These are phyloP conservation scores for Boletus rufocinnamomeus DNA, from an alignment of 768 basidiomycete genomes.

Conservation along the genomic window DNA sequence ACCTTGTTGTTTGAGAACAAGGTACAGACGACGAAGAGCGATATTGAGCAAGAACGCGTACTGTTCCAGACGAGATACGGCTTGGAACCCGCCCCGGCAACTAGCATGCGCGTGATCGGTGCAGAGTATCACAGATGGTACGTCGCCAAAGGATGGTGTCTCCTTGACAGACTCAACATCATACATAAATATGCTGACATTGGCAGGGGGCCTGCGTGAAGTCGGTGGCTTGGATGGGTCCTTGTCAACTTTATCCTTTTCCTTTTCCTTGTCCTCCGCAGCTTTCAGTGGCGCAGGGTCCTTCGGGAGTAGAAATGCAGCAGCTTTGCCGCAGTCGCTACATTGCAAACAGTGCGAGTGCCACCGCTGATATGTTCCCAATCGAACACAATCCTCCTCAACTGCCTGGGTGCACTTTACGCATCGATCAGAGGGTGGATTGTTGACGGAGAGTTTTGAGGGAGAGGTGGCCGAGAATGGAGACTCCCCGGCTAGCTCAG, in stretches of 20 bases:
- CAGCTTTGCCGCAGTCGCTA: constrained; percentile 71
- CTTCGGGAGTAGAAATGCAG: constrained; percentile 61
- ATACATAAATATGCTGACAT: constrained; percentile 77
- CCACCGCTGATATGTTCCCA: constrained; percentile 97
- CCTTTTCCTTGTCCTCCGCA: constrained; percentile 50
- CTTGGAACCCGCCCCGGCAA: constrained; percentile 78
- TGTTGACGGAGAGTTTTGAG: constrained; percentile 57
- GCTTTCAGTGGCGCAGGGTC: constrained; percentile 53
- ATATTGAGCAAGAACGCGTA: constrained; percentile 97
- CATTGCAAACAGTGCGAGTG: constrained; percentile 95
- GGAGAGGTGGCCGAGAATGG: constrained; percentile 54
- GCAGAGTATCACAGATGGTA: constrained; percentile 76
- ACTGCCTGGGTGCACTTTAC: constrained; percentile 86
- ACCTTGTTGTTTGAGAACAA: constrained; percentile 83
- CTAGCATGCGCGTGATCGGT: constrained; percentile 69
- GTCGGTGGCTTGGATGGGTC: constrained; percentile 62
- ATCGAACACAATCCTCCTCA: constrained; percentile 94
- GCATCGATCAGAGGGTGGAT: constrained; percentile 89
- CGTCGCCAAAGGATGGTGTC: constrained; percentile 67
- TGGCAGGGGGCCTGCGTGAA: constrained; percentile 74
- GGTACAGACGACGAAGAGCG: constrained; percentile 86
- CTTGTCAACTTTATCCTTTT: constrained; percentile 42
- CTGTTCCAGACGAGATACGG: constrained; percentile 93
- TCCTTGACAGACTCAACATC: constrained; percentile 71
- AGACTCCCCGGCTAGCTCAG: constrained; percentile 87